These are phyloP conservation scores for Thielaviopsis euricoi DNA, from an alignment of 2,329 filamentous ascomycete species.

Conservation along the genomic window DNA sequence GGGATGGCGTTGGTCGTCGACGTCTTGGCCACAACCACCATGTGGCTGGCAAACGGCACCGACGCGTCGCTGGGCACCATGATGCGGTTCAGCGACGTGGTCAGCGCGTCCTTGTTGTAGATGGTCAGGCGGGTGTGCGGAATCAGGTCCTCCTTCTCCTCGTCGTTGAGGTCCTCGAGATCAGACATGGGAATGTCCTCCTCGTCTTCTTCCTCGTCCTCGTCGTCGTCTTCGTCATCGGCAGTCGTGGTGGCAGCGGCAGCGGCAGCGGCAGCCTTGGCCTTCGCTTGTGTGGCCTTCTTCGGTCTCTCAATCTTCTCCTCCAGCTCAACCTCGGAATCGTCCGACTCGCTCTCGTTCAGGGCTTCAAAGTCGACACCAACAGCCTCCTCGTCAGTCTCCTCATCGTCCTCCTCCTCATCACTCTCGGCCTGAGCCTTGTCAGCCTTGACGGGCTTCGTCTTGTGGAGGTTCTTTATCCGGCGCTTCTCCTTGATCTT, in stretches of 20 bases:
- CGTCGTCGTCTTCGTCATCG: slow-evolving; percentile 33
- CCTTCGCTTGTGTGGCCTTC: slow-evolving; percentile 23
- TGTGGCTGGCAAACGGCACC: slow-evolving; percentile 69
- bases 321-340: slow-evolving; percentile 65
- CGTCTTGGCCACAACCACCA: slow-evolving; percentile 52
- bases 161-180: slow-evolving; percentile 59
- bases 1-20: slow-evolving; percentile 51
- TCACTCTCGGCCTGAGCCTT: slow-evolving; percentile 12
- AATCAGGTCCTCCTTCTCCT: slow-evolving; percentile 72
- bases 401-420: slow-evolving; percentile 20
- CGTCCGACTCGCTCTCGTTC: slow-evolving; percentile 44
- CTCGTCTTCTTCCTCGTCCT: slow-evolving; percentile 57
- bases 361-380: slow-evolving; percentile 35
- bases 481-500: slow-evolving; percentile 34
- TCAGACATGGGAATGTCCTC: slow-evolving; percentile 85
- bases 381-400: slow-evolving; percentile 15
- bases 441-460: slow-evolving; percentile 18
- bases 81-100: slow-evolving; percentile 65
- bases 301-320: slow-evolving; percentile 42
- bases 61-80: slow-evolving; percentile 44
- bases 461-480: slow-evolving; percentile 27
- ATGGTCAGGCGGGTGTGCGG: slow-evolving; percentile 89
- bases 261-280: slow-evolving; percentile 6
- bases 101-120: slow-evolving; percentile 85
- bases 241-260: slow-evolving; percentile 17